These are phyloP conservation scores for Phytophthora cajani DNA, from an alignment of 352 stramenopile genomes.

Conservation along the genomic window DNA sequence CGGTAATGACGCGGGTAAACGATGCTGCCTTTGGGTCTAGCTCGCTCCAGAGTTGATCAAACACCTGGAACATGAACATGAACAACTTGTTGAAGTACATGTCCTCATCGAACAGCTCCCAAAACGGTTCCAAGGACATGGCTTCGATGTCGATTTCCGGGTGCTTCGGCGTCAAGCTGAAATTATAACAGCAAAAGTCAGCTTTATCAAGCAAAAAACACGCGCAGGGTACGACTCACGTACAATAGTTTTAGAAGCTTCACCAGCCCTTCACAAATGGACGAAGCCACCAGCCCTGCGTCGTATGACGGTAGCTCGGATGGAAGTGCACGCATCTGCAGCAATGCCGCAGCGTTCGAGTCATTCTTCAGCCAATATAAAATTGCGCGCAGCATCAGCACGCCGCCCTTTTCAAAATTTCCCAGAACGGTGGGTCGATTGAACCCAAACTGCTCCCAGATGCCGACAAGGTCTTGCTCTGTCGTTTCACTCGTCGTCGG, in stretches of 20 bases:
- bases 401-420: conserved; percentile 84
- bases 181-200: conserved; percentile 11
- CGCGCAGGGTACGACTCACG: conserved; percentile 23
- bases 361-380: conserved; percentile 75
- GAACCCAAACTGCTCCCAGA: conserved; percentile 84
- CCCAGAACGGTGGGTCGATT: conserved; percentile 63
- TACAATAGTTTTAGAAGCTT: conserved; percentile 81
- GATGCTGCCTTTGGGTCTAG: conserved; percentile 69
- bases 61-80: conserved; percentile 76
- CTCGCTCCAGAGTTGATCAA: conserved; percentile 74
- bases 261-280: conserved; percentile 75
- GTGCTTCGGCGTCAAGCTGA: conserved; percentile 62
- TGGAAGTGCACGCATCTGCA: conserved; percentile 65
- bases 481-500: conserved; percentile 21
- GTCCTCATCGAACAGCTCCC: conserved; percentile 85
- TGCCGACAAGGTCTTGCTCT: conserved; percentile 46
- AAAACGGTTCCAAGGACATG: conserved; percentile 83
- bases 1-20: conserved; percentile 83
- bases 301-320: conserved; percentile 69
- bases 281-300: conserved; percentile 68
- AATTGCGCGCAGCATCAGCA: conserved; percentile 70
- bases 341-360: conserved; percentile 41
- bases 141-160: conserved; percentile 78
- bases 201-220: conserved; percentile 4
- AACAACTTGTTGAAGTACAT: conserved; percentile 85